Evolutionary conservation across 1,284 basidiomycete genomes (phyloP).

Genomic region (Anthracocystis setariae): DNA sequence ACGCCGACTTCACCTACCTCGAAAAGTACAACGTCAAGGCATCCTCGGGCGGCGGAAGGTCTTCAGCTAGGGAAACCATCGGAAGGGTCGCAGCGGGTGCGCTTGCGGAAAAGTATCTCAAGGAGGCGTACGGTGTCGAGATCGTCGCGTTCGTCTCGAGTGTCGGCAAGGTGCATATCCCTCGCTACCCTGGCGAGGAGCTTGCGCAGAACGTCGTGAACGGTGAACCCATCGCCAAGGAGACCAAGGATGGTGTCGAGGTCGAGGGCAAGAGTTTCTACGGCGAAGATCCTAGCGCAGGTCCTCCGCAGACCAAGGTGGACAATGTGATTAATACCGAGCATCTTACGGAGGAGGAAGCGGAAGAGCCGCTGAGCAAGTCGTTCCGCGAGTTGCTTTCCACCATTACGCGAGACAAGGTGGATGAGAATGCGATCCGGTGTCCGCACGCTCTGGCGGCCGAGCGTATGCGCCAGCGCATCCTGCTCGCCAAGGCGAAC

Average conservation of each 20-base stretch:
- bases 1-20: slow-evolving; percentile 98
- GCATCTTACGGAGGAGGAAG: slow-evolving; percentile 76
- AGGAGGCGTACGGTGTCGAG: slow-evolving; percentile 85
- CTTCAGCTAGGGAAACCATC: slow-evolving; percentile 95
- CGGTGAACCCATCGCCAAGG: slow-evolving; percentile 8
- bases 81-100: slow-evolving; percentile 97
- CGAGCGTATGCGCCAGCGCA: slow-evolving; percentile 90
- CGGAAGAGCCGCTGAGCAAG: slow-evolving; percentile 80
- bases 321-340: slow-evolving; percentile 67
- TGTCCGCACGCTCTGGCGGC: slow-evolving; percentile 91
- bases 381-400: slow-evolving; percentile 85
- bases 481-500: slow-evolving; percentile 88
- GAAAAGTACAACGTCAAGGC: slow-evolving; percentile 98
- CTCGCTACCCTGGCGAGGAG: slow-evolving; percentile 64
- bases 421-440: slow-evolving; percentile 86
- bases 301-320: slow-evolving; percentile 67
- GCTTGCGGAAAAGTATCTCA: slow-evolving; percentile 96
- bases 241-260: slow-evolving; percentile 15
- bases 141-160: slow-evolving; percentile 97
- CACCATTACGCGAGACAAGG: slow-evolving; percentile 83
- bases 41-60: slow-evolving; percentile 92
- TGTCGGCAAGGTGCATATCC: slow-evolving; percentile 89
- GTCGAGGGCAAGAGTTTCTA: slow-evolving; percentile 42
- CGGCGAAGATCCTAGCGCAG: slow-evolving; percentile 63
- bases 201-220: slow-evolving; percentile 41